phyloP scores from a whole-genome alignment of 176 grass and related monocot genomes.

The Rhipidocladum racemiflorum region DNA sequence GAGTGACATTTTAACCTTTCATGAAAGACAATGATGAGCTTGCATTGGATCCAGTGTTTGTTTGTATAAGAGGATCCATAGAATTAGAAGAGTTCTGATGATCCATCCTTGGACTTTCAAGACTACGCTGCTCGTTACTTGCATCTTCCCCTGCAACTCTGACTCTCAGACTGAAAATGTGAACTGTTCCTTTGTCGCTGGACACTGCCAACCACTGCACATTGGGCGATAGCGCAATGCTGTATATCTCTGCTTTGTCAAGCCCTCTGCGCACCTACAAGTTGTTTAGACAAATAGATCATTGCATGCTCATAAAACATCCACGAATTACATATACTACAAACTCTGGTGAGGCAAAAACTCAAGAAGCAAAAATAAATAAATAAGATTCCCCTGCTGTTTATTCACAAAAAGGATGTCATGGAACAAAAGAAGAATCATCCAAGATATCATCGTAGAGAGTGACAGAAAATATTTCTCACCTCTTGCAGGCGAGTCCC shows the following conservation, averaged over 20 bases:
- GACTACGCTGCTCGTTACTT: constrained; percentile 39
- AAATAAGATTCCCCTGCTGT: not conserved
- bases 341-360: not conserved
- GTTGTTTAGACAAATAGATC: constrained; percentile 29
- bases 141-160: constrained; percentile 76
- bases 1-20: constrained; percentile 50
- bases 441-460: not conserved
- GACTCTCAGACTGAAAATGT: constrained; percentile 84
- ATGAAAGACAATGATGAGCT: constrained; percentile 87
- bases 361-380: not conserved
- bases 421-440: not conserved
- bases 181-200: constrained; percentile 90
- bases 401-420: not conserved
- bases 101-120: constrained; percentile 56
- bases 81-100: constrained; percentile 65
- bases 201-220: constrained; percentile 87
- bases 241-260: constrained; percentile 88
- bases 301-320: not conserved
- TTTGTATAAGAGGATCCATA: constrained; percentile 73
- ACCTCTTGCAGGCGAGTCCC: constrained; percentile 90
- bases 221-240: constrained; percentile 75
- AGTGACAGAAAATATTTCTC: constrained; percentile 17
- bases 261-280: constrained; percentile 81
- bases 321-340: not conserved
- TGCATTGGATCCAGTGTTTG: constrained; percentile 65